Evolutionary conservation across 2,329 filamentous ascomycete species (phyloP).

Genomic region (Penicillium sp.): DNA sequence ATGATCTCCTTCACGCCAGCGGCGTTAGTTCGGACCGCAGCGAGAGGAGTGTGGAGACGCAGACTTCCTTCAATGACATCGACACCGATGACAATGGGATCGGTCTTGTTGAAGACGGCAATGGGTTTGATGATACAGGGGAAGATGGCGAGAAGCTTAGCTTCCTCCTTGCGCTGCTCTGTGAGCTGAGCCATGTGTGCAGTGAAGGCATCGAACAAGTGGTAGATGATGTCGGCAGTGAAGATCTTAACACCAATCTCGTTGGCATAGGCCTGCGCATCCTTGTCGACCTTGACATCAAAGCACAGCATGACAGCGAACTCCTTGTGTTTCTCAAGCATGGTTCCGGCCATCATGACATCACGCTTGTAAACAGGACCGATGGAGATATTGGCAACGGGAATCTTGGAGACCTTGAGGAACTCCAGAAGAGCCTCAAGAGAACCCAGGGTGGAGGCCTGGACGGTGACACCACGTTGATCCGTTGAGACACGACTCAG

Average conservation of each 20-base stretch:
- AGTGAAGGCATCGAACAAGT: constrained; percentile 94
- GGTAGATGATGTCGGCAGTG: constrained; percentile 98
- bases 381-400: constrained; percentile 94
- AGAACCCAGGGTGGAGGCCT: constrained; percentile 94
- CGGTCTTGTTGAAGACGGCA: constrained; percentile 97
- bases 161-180: constrained; percentile 93
- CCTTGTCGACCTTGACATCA: constrained; percentile 98
- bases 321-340: constrained; percentile 93
- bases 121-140: constrained; percentile 87
- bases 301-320: constrained; percentile 99
- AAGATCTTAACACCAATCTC: constrained; percentile 97
- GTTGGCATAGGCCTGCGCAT: constrained; percentile 84
- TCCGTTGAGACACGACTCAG: constrained; percentile 89
- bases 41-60: constrained; percentile 82
- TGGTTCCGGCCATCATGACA: constrained; percentile 87
- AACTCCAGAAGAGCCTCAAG: constrained; percentile 95
- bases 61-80: constrained; percentile 91
- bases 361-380: constrained; percentile 97
- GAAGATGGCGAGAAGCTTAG: constrained; percentile 93
- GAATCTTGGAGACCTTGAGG: constrained; percentile 92
- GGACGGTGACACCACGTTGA: constrained; percentile 91
- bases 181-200: constrained; percentile 85
- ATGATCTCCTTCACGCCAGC: constrained; percentile 79
- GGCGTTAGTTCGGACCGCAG: constrained; percentile 76
- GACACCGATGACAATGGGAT: constrained; percentile 89